Conservation (phyloP, 1,284 basidiomycete species). For the Ceraceosorus bombacis region DNA sequence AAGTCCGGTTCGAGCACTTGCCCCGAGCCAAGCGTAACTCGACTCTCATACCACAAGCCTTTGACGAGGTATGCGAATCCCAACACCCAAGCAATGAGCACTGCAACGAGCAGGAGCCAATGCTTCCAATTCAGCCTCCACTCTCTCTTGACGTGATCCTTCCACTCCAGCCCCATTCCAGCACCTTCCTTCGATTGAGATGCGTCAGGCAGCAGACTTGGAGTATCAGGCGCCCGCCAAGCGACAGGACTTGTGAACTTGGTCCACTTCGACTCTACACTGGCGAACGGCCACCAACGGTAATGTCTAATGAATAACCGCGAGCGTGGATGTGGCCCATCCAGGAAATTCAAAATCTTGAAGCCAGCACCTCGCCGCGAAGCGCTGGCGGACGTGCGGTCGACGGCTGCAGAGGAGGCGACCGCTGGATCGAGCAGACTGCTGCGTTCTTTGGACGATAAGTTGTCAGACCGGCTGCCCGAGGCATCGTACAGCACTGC, state of each 20-base stretch:
- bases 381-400: neutral
- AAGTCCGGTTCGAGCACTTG: constrained; percentile 17
- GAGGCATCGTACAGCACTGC: too few species aligned
- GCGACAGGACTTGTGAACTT: constrained; percentile 21
- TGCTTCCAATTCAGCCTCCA: constrained; percentile 26
- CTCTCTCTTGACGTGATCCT: constrained; percentile 17
- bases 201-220: neutral
- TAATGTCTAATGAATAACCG: constrained; percentile 28
- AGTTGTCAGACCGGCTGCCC: neutral
- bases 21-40: constrained; percentile 13
- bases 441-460: neutral
- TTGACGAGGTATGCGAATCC: constrained; percentile 31
- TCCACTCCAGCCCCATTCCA: constrained; percentile 15
- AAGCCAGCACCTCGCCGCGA: neutral
- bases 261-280: constrained; percentile 27
- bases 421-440: neutral
- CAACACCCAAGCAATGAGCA: constrained; percentile 36
- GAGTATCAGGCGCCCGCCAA: constrained; percentile 10
- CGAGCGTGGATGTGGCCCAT: constrained; percentile 21
- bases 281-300: constrained; percentile 38
- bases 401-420: neutral
- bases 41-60: constrained; percentile 31
- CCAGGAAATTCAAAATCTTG: constrained; percentile 14
- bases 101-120: constrained; percentile 26
- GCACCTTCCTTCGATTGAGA: neutral